Evolutionary conservation across 305 asterid genomes (phyloP), one percentile per base, ranked within the genome.

Genomic region (Solanum aculeatissimum): DNA sequence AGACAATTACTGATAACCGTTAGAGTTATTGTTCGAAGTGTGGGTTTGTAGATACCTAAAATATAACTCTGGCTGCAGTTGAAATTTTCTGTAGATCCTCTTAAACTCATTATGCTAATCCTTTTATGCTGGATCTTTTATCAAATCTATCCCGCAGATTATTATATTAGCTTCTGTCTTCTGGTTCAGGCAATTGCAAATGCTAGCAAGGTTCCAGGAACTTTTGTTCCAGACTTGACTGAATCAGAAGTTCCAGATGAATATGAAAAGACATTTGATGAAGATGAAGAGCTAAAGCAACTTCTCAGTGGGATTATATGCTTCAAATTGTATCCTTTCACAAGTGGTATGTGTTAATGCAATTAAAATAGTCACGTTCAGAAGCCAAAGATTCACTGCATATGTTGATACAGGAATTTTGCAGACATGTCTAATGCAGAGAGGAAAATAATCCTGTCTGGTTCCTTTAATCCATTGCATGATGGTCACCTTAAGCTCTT

Each of bases 401-500:
- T 25, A 85, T 84, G 85, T 84, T 84, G 89, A 88, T 88, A 86
- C 88, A 81, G 79, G 84, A 89, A 68, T 88, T 93, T 90, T 93
- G 94, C 92, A 95, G 99, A 89, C 85, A 83, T 83, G 62, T 86
- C 88, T 9, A 87, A 84, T 83, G 88, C 89, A 49, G 93, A 90
- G 84, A 90, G 97, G 91, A 96, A 93, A 89, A 90, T 96, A 86
- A 93, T 96, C 84, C 93, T 96, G 78, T 87, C 98, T 12, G 98
- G 98, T 85, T 95, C 99, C 12, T 96, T 93, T 90, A 94, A 96
- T 91, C 99, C 99, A 47, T 87, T 96, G 91, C 99, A 96, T 81
- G 97, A 92, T 70, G 99, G 98, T 80, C 98, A 96, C 92, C 86
- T 92, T 84, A 93, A 93, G 90, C 99, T 96, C 87, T 90, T 96